phyloP scores from a whole-genome alignment of 306 rosid genomes.

The Rosa rugosa region DNA sequence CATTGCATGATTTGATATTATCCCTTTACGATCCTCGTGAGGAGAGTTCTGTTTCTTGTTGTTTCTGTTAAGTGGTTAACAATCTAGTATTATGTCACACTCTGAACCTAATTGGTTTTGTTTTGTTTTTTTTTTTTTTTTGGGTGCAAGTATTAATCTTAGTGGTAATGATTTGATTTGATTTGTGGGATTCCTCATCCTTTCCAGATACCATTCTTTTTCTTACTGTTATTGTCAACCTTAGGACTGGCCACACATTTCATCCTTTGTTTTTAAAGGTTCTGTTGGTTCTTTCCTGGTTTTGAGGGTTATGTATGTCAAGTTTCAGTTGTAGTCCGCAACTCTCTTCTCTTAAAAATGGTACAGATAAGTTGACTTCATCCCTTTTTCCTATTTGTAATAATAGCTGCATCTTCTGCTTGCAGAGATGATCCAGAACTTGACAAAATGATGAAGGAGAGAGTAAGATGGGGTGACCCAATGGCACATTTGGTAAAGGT shows the following conservation, averaged over 20 bases:
- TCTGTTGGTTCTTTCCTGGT: not conserved
- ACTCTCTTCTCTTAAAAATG: not conserved
- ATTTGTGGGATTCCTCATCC: not conserved
- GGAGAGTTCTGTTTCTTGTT: not conserved
- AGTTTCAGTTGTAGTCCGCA: not conserved
- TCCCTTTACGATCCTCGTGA: not conserved
- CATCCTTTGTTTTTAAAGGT: not conserved
- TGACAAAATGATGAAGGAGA: constrained; percentile 67
- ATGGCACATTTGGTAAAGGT: constrained; percentile 95
- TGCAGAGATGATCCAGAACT: constrained; percentile 89
- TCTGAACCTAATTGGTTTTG: not conserved
- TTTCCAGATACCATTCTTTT: not conserved
- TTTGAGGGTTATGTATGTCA: not conserved
- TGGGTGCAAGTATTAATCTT: not conserved
- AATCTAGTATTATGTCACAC: not conserved
- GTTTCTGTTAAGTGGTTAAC: not conserved
- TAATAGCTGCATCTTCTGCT: constrained; percentile 19
- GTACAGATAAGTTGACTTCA: not conserved
- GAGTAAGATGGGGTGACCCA: constrained; percentile 92
- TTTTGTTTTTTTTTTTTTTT: not conserved
- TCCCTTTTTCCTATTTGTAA: not conserved
- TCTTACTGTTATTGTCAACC: not conserved
- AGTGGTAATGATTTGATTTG: not conserved
- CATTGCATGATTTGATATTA: not conserved
- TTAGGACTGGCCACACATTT: not conserved